phyloP scores from a whole-genome alignment of 352 stramenopile species.

The Globisporangium carolinianum region DNA sequence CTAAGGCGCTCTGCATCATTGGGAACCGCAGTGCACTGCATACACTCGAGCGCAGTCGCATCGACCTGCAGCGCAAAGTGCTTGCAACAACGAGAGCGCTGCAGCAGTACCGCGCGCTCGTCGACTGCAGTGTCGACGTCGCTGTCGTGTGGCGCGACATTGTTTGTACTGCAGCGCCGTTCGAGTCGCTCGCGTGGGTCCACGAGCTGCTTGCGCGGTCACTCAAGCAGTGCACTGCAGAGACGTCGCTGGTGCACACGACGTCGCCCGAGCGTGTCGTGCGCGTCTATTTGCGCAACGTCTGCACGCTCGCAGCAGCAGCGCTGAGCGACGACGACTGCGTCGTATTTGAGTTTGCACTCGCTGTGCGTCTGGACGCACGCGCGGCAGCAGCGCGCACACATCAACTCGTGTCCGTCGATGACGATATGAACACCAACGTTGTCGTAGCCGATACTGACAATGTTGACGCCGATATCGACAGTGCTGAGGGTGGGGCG shows the following conservation, averaged over 20 bases:
- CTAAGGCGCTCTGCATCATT: conserved; percentile 53
- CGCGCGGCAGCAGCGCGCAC: neutral
- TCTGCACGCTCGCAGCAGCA: conserved; percentile 14
- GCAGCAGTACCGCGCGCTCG: conserved; percentile 16
- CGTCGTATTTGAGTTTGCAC: conserved; percentile 29
- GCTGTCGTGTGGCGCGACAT: conserved; percentile 29
- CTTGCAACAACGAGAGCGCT: conserved; percentile 19
- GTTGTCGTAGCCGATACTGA: neutral
- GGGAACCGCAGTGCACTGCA: conserved; percentile 42
- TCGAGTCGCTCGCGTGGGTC: neutral
- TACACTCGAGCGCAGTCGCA: conserved; percentile 36
- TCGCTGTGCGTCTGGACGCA: conserved; percentile 29
- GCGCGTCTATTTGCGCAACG: conserved; percentile 9
- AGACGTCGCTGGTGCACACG: neutral
- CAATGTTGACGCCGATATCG: neutral
- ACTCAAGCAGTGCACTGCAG: conserved; percentile 6
- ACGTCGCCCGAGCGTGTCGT: conserved; percentile 16
- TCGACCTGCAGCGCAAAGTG: conserved; percentile 30
- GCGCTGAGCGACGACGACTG: conserved; percentile 26
- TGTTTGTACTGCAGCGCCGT: conserved; percentile 1
- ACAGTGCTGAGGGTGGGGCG: too few species aligned
- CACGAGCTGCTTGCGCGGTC: neutral
- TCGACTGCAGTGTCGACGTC: conserved; percentile 28
- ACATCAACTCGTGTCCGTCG: neutral
- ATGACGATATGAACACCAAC: too few species aligned